These are phyloP conservation scores for Alternaria sp. DNA, from an alignment of 2,329 filamentous ascomycete species.

Conservation along the genomic window DNA sequence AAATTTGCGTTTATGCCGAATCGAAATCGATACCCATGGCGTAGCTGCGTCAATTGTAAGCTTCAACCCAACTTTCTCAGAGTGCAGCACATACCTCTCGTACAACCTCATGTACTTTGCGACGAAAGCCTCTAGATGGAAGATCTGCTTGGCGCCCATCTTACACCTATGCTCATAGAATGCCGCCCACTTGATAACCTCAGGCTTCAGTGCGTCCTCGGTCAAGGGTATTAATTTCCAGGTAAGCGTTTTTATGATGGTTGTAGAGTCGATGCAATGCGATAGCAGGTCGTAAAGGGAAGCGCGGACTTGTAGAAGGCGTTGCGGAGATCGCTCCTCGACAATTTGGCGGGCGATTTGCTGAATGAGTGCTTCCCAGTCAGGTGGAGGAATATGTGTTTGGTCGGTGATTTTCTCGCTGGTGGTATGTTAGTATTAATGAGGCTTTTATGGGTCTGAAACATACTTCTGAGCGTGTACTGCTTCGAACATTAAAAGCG, in stretches of 20 bases:
- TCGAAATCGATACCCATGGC: conserved; percentile 75
- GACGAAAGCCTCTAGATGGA: conserved; percentile 97
- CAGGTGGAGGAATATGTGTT: conserved; percentile 90
- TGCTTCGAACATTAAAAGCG: conserved; percentile 95
- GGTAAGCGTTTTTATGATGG: conserved; percentile 91
- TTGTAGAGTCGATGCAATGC: conserved; percentile 95
- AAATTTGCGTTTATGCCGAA: conserved; percentile 20
- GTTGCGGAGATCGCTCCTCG: conserved; percentile 87
- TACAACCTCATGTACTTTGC: conserved; percentile 98
- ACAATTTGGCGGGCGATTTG: conserved; percentile 94
- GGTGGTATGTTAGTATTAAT: conserved; percentile 23
- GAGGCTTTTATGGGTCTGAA: neutral
- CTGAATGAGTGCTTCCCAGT: conserved; percentile 93
- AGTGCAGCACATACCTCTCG: conserved; percentile 73
- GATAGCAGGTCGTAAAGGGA: conserved; percentile 98
- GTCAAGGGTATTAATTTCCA: conserved; percentile 90
- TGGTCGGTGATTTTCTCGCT: conserved; percentile 90
- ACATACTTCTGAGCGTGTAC: conserved; percentile 95
- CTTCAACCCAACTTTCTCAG: neutral
- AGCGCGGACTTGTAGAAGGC: conserved; percentile 85
- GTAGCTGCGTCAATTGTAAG: conserved; percentile 48
- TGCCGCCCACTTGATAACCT: conserved; percentile 94
- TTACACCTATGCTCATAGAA: conserved; percentile 97
- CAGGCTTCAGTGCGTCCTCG: conserved; percentile 87
- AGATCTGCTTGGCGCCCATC: conserved; percentile 93